Evolutionary conservation across 805 yeast species (phyloP), one percentile per base, ranked within the genome.

Genomic region (Nakazawaea sp.): DNA sequence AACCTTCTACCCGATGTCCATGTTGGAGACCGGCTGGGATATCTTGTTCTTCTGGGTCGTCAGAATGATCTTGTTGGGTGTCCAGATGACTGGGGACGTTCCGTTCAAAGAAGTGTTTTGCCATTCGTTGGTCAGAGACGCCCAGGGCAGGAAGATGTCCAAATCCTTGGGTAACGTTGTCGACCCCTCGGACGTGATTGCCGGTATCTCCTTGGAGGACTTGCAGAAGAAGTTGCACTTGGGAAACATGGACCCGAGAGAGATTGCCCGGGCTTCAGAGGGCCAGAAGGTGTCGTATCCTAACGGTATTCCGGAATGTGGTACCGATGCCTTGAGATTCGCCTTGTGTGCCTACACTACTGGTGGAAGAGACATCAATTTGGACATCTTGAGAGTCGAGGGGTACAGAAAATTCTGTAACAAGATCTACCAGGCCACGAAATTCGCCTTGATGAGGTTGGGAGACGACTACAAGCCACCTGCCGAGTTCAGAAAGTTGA

Each of bases 381-480:
- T 92, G 59, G 97, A 92, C 59, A 88, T 92, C 51, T 69, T 87
- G 59, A 83, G 97, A 67, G 96, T 92, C 49, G 97, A 92, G 61
- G 98, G 97, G 55, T 92, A 92, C 80, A 79, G 98, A 67, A 92
- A 92, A 75, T 92, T 92, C 84, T 88, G 98, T 72, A 92, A 92
- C 79, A 92, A 92, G 78, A 92, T 92, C 52, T 92, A 87, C 73
- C 97, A 92, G 68, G 98, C 98, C 38, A 89, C 97, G 45, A 92
- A 92, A 68, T 92, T 92, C 56, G 97, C 88, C 30, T 69, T 92
- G 63, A 78, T 89, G 78, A 80, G 94, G 61, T 72, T 92, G 45
- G 97, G 97, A 44, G 83, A 75, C 19, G 95, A 80, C 56, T 92
- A 86, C 62, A 58, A 62, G 41, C 97, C 98, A 38, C 85, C 95